These are phyloP conservation scores for Tephrocybe sp. DNA, from an alignment of 768 basidiomycete genomes.

Conservation along the genomic window DNA sequence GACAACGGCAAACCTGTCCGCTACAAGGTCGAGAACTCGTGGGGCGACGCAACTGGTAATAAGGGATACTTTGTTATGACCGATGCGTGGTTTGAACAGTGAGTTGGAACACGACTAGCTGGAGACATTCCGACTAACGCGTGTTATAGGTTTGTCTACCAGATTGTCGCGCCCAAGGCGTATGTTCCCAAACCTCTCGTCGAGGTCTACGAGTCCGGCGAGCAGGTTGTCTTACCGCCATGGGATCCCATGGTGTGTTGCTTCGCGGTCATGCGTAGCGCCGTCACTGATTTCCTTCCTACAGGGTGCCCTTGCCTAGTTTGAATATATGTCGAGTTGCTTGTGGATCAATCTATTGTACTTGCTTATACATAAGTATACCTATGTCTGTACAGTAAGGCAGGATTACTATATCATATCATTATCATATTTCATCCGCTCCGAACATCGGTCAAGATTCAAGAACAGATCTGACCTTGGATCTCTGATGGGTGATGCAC, in stretches of 20 bases:
- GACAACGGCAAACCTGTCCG: constrained; percentile 69
- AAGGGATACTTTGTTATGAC: constrained; percentile 94
- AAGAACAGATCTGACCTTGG: background rate
- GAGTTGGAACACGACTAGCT: constrained; percentile 28
- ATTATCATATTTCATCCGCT: too few relatives aligned
- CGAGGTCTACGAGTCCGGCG: constrained; percentile 70
- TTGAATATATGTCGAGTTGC: too few relatives aligned
- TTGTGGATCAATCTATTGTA: too few relatives aligned
- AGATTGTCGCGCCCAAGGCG: constrained; percentile 84
- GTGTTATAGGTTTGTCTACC: constrained; percentile 75
- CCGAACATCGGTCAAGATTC: too few relatives aligned
- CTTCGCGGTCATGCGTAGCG: background rate
- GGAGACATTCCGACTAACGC: background rate
- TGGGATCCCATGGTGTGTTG: constrained; percentile 88
- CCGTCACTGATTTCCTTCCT: background rate
- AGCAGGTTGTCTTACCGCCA: constrained; percentile 69
- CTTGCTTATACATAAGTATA: too few relatives aligned
- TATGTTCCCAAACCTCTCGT: constrained; percentile 82
- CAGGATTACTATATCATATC: too few relatives aligned
- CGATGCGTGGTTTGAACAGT: constrained; percentile 91
- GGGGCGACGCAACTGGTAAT: constrained; percentile 77
- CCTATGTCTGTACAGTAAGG: too few relatives aligned
- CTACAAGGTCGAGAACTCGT: constrained; percentile 98
- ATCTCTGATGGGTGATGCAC: constrained; percentile 1
- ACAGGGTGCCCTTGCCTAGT: constrained; percentile 22